Conservation (phyloP, 2,329 filamentous ascomycete species). For the Orbilia brochopaga region DNA sequence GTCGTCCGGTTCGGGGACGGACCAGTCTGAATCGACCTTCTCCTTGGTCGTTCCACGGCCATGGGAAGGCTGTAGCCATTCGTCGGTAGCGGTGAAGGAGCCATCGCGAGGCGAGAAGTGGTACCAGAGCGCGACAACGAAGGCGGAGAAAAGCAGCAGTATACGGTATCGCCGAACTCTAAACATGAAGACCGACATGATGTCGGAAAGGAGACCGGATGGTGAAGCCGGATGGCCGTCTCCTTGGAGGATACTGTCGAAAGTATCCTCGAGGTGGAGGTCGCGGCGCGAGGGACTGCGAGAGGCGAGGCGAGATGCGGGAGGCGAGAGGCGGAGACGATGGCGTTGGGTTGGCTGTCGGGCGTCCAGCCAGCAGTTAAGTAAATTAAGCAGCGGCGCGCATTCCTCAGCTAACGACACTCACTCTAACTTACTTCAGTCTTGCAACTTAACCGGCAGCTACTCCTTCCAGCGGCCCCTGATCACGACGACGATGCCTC, state of each 20-base stretch:
- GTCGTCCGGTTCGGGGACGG: conserved; percentile 44
- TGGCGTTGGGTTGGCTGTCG: too few relatives aligned
- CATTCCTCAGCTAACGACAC: too few relatives aligned
- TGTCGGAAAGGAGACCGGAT: background rate
- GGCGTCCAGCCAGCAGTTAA: too few relatives aligned
- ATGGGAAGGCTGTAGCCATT: conserved; percentile 43
- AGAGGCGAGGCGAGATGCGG: conserved; percentile 1
- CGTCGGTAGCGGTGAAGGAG: conserved; percentile 24
- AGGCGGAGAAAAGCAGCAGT: conserved; percentile 44
- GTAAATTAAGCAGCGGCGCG: too few relatives aligned
- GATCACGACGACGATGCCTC: too few relatives aligned
- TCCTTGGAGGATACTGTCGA: conserved; percentile 1
- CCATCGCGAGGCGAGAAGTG: conserved; percentile 47
- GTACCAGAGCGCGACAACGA: conserved; percentile 45
- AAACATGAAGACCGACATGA: conserved; percentile 46
- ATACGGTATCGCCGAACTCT: conserved; percentile 46
- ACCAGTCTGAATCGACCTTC: conserved; percentile 44
- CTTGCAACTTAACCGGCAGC: too few relatives aligned
- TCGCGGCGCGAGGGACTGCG: background rate
- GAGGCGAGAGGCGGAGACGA: background rate
- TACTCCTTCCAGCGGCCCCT: too few relatives aligned
- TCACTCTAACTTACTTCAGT: too few relatives aligned
- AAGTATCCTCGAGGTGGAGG: background rate
- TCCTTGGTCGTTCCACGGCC: conserved; percentile 45
- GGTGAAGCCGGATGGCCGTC: background rate